Conservation (phyloP, 345 rosid genomes). For the Durio zibethinus region DNA sequence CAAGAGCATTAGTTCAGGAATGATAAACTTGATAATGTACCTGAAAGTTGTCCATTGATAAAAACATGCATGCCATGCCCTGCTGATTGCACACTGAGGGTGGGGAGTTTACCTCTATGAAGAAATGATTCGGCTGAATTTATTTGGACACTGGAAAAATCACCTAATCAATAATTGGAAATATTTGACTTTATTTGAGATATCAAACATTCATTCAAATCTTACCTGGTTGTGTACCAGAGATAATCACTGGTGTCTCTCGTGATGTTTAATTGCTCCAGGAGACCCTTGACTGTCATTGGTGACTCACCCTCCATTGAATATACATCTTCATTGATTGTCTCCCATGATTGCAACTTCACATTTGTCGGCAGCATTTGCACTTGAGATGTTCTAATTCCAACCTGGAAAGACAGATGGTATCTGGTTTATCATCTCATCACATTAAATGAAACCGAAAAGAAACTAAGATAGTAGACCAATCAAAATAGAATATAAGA, state of each 20-base stretch:
- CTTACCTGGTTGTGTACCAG: conserved; percentile 66
- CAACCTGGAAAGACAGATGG: conserved; percentile 31
- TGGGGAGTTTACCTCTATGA: conserved; percentile 35
- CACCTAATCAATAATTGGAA: neutral
- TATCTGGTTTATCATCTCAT: neutral
- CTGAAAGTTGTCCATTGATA: conserved; percentile 68
- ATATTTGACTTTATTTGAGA: neutral
- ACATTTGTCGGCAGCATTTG: conserved; percentile 40
- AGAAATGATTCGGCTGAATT: conserved; percentile 51
- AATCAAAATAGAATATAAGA: neutral
- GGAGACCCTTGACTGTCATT: conserved; percentile 38
- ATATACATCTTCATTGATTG: conserved; percentile 46
- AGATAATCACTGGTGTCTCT: conserved; percentile 66
- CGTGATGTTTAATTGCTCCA: conserved; percentile 63
- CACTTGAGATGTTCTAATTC: conserved; percentile 27
- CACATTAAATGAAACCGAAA: neutral
- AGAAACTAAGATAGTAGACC: neutral
- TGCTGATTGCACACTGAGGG: conserved; percentile 59
- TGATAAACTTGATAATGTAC: conserved; percentile 26
- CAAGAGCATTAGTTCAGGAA: neutral
- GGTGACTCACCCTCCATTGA: conserved; percentile 37
- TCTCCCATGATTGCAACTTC: conserved; percentile 40
- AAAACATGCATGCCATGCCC: conserved; percentile 84
- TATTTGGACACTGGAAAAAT: conserved; percentile 37
- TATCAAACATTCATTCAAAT: neutral